Evolutionary conservation across 2,329 filamentous ascomycete species (phyloP), one percentile per base, ranked within the genome.

Genomic region (Trichoderma koningii): DNA sequence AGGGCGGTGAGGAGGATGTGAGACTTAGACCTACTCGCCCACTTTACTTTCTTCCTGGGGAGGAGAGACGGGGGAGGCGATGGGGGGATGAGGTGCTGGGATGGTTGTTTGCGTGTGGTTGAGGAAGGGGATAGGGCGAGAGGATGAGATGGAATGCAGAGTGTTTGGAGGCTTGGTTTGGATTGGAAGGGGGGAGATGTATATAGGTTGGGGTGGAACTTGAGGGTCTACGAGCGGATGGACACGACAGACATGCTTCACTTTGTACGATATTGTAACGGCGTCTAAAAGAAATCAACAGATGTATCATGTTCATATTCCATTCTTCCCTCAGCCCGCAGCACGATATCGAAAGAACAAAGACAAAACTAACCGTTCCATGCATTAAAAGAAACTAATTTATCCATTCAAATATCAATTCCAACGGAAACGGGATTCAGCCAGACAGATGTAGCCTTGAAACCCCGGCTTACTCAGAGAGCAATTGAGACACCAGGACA

Each of bases 1-100:
- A 88, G 75, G 76, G 74, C 75, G 69, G 75, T 73, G 67, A 70
- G 67, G 68, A 68, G 73, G 69, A 68, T 66, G 70, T 69, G 56
- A 66, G 45, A 21, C 52, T 21, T 68, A 61, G 62, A n/a, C 57
- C 48, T 23, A 17, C 2, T 10, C 55, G 14, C n/a, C 17, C 26
- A 4, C 30, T 34, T 34, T 19, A 5, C 19, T 47, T 21, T 2
- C 28, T 57, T 7, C 7, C 7, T n/a, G 1, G 38, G 14, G 10
- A 52, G 10, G 1, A 15, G 5, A 26, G 26, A 57, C 3, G 50
- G 14, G 23, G 9, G 3, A 21, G 17, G 28, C 9, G 48, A 1
- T 34, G 30, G 10, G 30, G n/a, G n/a, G n/a, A n/a, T n/a, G n/a
- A 21, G 17, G 28, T 9, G 48, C 5, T 34, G 30, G 10, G 30